A percentile compares a stretch with the other conserved stretches of the same genome.
Evolutionary conservation across 2,329 filamentous ascomycete species (phyloP).

Genomic region (Knufia fluminis): DNA sequence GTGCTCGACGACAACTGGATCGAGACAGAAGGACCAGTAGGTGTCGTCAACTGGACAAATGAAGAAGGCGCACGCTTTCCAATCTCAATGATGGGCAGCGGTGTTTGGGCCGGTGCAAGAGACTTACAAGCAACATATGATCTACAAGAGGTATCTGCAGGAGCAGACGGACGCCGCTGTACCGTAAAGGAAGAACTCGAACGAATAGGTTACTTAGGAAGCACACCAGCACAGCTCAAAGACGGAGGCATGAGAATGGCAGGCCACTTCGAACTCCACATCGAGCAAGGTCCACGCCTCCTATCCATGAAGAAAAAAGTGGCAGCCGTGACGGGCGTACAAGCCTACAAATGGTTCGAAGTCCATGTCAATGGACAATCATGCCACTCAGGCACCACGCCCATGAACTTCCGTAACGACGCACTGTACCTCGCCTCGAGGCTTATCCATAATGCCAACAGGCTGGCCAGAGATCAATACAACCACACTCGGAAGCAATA

Average conservation of each 20-base stretch:
- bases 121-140: constrained; percentile 52
- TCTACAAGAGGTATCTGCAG: constrained; percentile 46
- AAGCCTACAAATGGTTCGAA: constrained; percentile 67
- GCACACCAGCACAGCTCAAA: constrained; percentile 44
- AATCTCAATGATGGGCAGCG: constrained; percentile 63
- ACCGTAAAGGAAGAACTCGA: constrained; percentile 60
- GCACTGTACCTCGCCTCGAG: constrained; percentile 58
- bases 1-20: constrained; percentile 57
- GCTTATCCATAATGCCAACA: constrained; percentile 58
- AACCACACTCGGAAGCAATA: too few species aligned
- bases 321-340: constrained; percentile 62
- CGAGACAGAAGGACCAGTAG: constrained; percentile 61
- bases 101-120: constrained; percentile 64
- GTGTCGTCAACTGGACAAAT: constrained; percentile 72
- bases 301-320: constrained; percentile 55
- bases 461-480: constrained; percentile 46
- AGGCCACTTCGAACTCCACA: constrained; percentile 78
- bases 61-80: constrained; percentile 77
- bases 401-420: constrained; percentile 56
- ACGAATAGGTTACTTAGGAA: constrained; percentile 58
- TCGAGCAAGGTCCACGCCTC: constrained; percentile 72
- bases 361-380: constrained; percentile 58
- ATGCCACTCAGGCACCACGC: constrained; percentile 66
- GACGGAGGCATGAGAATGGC: constrained; percentile 53
- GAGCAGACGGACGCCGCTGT: not conserved